Percentiles rank a stretch among this genome's conserved stretches.
phyloP scores from a whole-genome alignment of 176 grass and related monocot species.

The Musa itinerans region DNA sequence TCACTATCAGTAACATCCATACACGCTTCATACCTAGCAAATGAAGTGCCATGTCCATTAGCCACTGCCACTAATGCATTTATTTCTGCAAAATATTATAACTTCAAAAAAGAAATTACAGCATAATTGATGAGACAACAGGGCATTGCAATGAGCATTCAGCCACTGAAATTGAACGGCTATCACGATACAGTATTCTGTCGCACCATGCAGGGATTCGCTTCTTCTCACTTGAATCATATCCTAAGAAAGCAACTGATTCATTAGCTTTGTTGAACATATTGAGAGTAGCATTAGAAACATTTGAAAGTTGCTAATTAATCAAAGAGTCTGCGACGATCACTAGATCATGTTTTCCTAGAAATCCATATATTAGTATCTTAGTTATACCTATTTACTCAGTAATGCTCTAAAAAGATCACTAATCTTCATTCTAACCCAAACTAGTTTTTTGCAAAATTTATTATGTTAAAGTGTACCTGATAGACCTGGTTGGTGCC shows the following conservation, averaged over 20 bases:
- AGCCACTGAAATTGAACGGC: conserved; percentile 65
- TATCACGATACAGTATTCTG: conserved; percentile 90
- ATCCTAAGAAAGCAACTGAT: conserved; percentile 39
- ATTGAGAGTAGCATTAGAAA: neutral
- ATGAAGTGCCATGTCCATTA: conserved; percentile 8
- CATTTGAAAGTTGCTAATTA: neutral
- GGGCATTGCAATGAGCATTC: conserved; percentile 86
- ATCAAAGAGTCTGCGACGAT: too few relatives aligned
- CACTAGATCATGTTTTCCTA: too few relatives aligned
- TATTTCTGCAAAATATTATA: neutral
- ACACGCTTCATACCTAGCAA: conserved; percentile 77
- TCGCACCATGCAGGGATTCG: conserved; percentile 96
- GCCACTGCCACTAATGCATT: neutral
- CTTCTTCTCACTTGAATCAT: conserved; percentile 96
- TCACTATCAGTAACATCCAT: conserved; percentile 92
- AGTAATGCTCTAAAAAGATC: neutral
- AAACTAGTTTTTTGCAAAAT: neutral
- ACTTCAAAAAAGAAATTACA: conserved; percentile 37
- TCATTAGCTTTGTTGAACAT: neutral
- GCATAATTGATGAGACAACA: conserved; percentile 75
- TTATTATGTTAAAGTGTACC: conserved; percentile 28
- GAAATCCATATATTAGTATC: too few relatives aligned
- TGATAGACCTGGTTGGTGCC: conserved; percentile 69
- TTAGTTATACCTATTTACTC: too few relatives aligned
- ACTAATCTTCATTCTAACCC: neutral